These are phyloP conservation scores for Chaetomium strumarium DNA, from an alignment of 2,329 filamentous ascomycete species.

Conservation along the genomic window DNA sequence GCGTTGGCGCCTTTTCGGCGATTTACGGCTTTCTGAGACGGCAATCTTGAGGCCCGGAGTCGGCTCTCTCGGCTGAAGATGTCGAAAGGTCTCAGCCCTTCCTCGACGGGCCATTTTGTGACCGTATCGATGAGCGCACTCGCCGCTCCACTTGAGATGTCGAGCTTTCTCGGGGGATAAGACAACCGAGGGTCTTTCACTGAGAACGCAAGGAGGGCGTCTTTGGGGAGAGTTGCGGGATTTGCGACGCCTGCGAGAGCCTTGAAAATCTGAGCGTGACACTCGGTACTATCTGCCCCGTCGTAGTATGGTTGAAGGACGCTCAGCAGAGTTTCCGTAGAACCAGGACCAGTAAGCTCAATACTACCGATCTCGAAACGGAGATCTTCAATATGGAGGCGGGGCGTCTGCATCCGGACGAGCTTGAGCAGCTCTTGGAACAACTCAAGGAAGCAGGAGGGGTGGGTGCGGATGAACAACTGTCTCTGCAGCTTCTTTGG, in stretches of 20 bases:
- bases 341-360: conserved; percentile 59
- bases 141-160: conserved; percentile 33
- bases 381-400: conserved; percentile 60
- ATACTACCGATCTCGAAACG: conserved; percentile 61
- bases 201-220: conserved; percentile 66
- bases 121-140: conserved; percentile 52
- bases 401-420: conserved; percentile 54
- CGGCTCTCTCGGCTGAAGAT: conserved; percentile 67
- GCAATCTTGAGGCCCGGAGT: conserved; percentile 56
- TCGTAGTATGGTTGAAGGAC: conserved; percentile 53
- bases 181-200: conserved; percentile 73
- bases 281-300: conserved; percentile 29
- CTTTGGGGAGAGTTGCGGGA: conserved; percentile 61
- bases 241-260: conserved; percentile 57
- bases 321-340: conserved; percentile 70
- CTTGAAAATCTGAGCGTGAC: conserved; percentile 45
- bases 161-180: conserved; percentile 61
- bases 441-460: conserved; percentile 66
- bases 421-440: conserved; percentile 58
- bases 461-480: conserved; percentile 71
- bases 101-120: conserved; percentile 62
- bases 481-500: conserved; percentile 31
- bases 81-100: conserved; percentile 38
- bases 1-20: conserved; percentile 60
- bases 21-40: conserved; percentile 77